Percentiles rank a stretch among this genome's conserved stretches.
These are phyloP conservation scores for Rhipidocladum racemiflorum DNA, from an alignment of 176 grass and related monocot species.

Conservation along the genomic window DNA sequence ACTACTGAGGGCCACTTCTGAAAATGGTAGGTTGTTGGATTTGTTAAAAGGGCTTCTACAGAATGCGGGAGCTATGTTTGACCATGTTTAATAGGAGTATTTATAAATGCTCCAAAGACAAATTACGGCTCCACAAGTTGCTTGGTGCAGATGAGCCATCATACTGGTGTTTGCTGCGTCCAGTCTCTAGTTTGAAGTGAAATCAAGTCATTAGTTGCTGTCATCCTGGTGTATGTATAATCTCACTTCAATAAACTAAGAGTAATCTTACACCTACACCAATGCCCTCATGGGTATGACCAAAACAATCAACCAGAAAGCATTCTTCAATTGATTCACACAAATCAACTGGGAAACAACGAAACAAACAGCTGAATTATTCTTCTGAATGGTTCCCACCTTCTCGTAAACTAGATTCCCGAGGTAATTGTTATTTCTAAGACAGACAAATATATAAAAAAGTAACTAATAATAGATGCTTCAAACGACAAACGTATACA, in stretches of 20 bases:
- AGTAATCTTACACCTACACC: not conserved
- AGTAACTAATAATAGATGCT: not conserved
- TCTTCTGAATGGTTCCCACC: not conserved
- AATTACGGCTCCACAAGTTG: not conserved
- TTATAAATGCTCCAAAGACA: not conserved
- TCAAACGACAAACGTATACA: not conserved
- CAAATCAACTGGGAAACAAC: not conserved
- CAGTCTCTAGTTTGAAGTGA: not conserved
- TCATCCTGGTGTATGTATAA: not conserved
- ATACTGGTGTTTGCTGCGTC: not conserved
- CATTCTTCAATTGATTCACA: not conserved
- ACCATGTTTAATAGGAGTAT: not conserved
- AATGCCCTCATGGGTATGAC: not conserved
- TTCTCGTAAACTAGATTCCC: not conserved
- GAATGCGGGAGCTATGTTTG: not conserved
- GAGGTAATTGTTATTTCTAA: not conserved
- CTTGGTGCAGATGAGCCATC: not conserved
- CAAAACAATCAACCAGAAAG: not conserved
- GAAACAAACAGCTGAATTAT: not conserved
- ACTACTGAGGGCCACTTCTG: not conserved
- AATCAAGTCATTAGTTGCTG: not conserved
- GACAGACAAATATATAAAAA: not conserved
- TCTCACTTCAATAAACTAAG: not conserved
- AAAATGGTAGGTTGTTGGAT: slow-evolving; percentile 11
- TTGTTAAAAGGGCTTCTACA: not conserved